These are phyloP conservation scores for Boletus edulis DNA, from an alignment of 768 basidiomycete species.

Conservation along the genomic window DNA sequence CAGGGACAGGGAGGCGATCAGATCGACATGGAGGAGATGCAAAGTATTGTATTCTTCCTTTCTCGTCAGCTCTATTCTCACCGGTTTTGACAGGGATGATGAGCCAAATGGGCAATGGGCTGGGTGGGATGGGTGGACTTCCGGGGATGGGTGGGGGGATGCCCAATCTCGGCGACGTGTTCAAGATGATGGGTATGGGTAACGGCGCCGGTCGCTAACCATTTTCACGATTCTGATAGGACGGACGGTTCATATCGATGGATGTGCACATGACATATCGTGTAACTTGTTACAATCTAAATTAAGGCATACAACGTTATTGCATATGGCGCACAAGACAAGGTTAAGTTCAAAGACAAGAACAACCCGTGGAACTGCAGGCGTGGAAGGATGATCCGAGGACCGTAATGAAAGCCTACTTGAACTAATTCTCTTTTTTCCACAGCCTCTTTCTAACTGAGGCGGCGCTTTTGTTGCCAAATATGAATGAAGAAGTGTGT, in stretches of 20 bases:
- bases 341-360: conserved; percentile 28
- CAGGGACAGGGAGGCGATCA: conserved; percentile 90
- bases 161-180: conserved; percentile 73
- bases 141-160: conserved; percentile 57
- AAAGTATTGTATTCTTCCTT: conserved; percentile 49
- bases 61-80: conserved; percentile 5
- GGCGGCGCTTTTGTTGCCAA: conserved; percentile 69
- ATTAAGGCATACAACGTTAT: conserved; percentile 14
- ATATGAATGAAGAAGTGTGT: conserved; percentile 74
- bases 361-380: conserved; percentile 6
- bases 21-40: conserved; percentile 93
- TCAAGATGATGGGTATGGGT: conserved; percentile 89
- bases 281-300: conserved; percentile 9
- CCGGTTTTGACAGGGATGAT: conserved; percentile 65
- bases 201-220: conserved; percentile 37
- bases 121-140: conserved; percentile 50
- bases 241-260: conserved; percentile 4
- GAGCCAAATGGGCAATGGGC: conserved; percentile 73
- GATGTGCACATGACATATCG: conserved; percentile 16
- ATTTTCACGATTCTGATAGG: conserved; percentile 4
- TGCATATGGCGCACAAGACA: conserved; percentile 6
- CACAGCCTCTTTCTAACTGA: conserved; percentile 59
- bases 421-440: conserved; percentile 39
- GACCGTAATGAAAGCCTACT: conserved; percentile 18
- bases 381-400: conserved; percentile 17